phyloP scores from a whole-genome alignment of 75 land plant species.

The Sequoiadendron giganteum region DNA sequence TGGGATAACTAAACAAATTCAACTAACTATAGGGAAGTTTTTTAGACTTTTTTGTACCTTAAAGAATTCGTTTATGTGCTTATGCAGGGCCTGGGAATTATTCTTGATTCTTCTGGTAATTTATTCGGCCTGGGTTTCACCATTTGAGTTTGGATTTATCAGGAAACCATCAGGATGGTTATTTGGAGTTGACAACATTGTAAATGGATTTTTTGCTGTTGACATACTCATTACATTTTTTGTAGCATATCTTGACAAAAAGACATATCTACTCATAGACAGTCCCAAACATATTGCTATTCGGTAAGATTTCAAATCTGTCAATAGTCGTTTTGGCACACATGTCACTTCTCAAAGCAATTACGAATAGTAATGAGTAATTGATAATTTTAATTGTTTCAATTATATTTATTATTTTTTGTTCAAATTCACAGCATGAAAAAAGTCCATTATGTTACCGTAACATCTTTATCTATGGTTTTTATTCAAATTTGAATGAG shows the following conservation, averaged over 20 bases:
- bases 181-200: constrained; percentile 38
- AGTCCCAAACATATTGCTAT: constrained; percentile 39
- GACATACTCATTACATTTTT: constrained; percentile 69
- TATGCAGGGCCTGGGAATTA: constrained; percentile 47
- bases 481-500: neutral
- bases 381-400: neutral
- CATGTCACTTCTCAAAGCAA: neutral
- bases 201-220: constrained; percentile 58
- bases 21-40: neutral
- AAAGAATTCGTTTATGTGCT: neutral
- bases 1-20: neutral
- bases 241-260: constrained; percentile 54
- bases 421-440: neutral
- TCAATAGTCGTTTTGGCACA: neutral
- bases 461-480: neutral
- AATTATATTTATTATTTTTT: neutral
- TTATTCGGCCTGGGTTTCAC: constrained; percentile 69
- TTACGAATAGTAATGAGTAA: neutral
- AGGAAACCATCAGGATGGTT: constrained; percentile 13
- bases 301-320: constrained; percentile 13
- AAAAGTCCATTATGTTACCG: neutral
- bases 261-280: constrained; percentile 48
- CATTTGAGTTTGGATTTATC: constrained; percentile 68
- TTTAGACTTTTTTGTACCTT: neutral
- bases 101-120: constrained; percentile 56